Evolutionary conservation across 2,329 filamentous ascomycete species (phyloP).

Genomic region (Fusarium pseudograminearum): DNA sequence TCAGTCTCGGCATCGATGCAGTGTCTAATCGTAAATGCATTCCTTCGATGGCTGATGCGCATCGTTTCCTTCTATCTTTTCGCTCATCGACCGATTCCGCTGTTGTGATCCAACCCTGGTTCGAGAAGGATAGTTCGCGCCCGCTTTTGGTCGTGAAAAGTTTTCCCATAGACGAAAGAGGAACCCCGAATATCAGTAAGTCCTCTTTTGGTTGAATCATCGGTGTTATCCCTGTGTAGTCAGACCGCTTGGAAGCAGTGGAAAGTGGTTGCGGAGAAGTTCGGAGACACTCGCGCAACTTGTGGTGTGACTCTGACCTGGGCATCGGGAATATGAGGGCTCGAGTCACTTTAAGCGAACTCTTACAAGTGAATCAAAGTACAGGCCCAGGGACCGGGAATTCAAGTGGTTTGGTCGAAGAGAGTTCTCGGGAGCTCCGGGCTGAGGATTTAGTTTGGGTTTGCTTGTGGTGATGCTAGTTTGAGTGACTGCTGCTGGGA

Average conservation of each 20-base stretch:
- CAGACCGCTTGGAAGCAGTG: neutral
- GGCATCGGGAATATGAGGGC: constrained; percentile 32
- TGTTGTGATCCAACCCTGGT: constrained; percentile 11
- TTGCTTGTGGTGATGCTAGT: neutral
- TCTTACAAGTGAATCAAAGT: neutral
- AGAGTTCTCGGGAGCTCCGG: neutral
- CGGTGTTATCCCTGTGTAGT: neutral
- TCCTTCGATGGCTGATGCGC: constrained; percentile 16
- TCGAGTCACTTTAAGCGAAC: neutral
- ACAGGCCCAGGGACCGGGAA: neutral
- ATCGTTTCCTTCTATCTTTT: neutral
- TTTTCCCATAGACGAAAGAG: constrained; percentile 10
- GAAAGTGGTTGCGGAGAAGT: constrained; percentile 22
- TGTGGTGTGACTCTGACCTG: constrained; percentile 38
- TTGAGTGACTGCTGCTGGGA: neutral
- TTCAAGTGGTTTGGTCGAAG: neutral
- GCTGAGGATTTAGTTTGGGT: neutral
- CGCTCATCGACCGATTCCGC: constrained; percentile 36
- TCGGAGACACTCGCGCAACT: constrained; percentile 32
- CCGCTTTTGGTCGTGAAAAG: constrained; percentile 3
- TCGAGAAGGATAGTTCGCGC: constrained; percentile 26
- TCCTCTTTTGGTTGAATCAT: neutral
- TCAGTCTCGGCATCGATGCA: constrained; percentile 8
- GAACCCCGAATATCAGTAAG: neutral
- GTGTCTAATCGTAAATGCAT: constrained; percentile 14